Evolutionary conservation across 2,329 filamentous ascomycete species (phyloP).

Genomic region (Pestalotiopsis sp.): DNA sequence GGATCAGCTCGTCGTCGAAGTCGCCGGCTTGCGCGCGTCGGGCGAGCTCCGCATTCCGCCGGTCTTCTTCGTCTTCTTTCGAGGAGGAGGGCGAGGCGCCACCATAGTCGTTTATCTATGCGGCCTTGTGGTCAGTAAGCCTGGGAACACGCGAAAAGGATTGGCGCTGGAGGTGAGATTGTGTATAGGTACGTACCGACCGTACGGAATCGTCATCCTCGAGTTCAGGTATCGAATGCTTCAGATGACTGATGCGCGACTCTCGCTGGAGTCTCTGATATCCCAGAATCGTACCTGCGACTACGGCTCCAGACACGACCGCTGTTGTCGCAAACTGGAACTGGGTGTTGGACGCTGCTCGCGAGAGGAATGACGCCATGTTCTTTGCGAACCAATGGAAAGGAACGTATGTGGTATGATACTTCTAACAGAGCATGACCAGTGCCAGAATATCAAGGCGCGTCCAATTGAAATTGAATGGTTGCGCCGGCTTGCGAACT

Average conservation of each 20-base stretch:
- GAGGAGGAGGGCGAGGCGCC: conserved; percentile 42
- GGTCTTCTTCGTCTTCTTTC: conserved; percentile 60
- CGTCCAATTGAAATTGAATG: not conserved
- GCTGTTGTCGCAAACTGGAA: conserved; percentile 73
- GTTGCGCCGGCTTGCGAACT: not conserved
- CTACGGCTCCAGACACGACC: conserved; percentile 62
- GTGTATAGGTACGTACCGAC: conserved; percentile 33
- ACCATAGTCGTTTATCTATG: conserved; percentile 63
- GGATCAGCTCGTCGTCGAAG: conserved; percentile 78
- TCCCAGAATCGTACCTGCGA: conserved; percentile 62
- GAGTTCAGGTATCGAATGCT: conserved; percentile 58
- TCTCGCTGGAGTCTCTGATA: conserved; percentile 62
- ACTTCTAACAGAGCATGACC: not conserved
- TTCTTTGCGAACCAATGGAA: not conserved
- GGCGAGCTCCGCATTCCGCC: conserved; percentile 60
- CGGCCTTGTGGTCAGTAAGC: conserved; percentile 24
- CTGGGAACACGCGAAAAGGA: not conserved
- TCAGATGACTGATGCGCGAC: conserved; percentile 57
- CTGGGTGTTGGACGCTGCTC: conserved; percentile 46
- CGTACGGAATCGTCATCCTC: conserved; percentile 35
- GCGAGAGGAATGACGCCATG: conserved; percentile 41
- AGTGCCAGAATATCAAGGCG: not conserved
- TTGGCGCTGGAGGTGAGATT: not conserved
- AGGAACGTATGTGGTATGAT: not conserved
- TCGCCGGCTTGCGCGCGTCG: conserved; percentile 63